Base-by-base conservation (phyloP, 2,329 filamentous ascomycete genomes). In the Colletotrichum limetticola region DNA sequence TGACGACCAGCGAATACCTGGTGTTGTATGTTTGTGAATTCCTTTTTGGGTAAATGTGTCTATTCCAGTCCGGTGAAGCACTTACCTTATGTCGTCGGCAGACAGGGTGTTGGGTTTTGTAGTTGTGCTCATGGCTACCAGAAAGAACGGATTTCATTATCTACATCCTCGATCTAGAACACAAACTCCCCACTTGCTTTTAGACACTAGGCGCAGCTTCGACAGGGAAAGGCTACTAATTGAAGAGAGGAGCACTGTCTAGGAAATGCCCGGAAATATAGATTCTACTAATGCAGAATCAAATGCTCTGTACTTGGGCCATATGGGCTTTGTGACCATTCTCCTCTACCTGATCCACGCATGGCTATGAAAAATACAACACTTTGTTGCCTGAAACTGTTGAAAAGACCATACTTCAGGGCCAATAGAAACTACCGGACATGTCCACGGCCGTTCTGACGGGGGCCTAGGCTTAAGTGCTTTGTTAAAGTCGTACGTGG, bases 1-100 rank as follows among this genome's bases (percentile, higher is more conserved):
- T 56, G 62, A 65, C 62, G 49, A 42, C 62, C 62, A 55, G 49
- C 49, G 30, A 65, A 65, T 56, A 37, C 32, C 49, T 28, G 49
- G 32, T 42, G 62, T 56, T 64, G 30, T n/a, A 42, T 65, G 62
- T 56, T 11, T 14, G 56, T 26, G 11, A 1, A 14, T 8, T 30
- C 7, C 1, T 12, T 7, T 12, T 16, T 6, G 8, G 9, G 1
- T 7, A n/a, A 9, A 12, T 22, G 16, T 7, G 32, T 35, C 32
- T 19, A 6, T 42, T 5, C 37, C 16, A 42, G 14, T 3, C 14
- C 37, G 16, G 37, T 42, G 37, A 42, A 16, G 37, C 37, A 6
- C 19, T 16, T 19, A 7, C 11, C 32, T 35, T 35, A 12, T 7
- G 37, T 3, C 14, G 37, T 3, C 6, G 37, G 30, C 9, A 14